Conservation (phyloP, 2,329 filamentous ascomycete species). For the Pyricularia pennisetigena region DNA sequence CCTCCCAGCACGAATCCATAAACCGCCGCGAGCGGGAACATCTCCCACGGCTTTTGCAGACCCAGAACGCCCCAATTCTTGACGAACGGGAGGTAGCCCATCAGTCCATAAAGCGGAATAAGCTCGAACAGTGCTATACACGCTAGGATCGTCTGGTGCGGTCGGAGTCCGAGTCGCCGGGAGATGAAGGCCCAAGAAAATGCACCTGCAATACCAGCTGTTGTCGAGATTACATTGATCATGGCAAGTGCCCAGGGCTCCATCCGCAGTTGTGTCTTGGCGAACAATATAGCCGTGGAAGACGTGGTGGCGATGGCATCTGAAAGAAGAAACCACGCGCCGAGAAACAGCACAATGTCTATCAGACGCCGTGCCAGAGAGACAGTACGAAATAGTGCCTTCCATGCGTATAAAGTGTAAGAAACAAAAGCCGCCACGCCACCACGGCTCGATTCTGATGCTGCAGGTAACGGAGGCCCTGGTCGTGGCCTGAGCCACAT, state of each 20-base stretch:
- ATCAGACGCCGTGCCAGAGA: constrained; percentile 61
- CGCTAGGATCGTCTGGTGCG: constrained; percentile 83
- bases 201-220: constrained; percentile 75
- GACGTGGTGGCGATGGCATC: constrained; percentile 93
- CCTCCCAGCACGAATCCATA: constrained; percentile 95
- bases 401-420: constrained; percentile 80
- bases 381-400: constrained; percentile 70
- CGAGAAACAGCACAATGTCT: constrained; percentile 70
- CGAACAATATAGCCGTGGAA: constrained; percentile 89
- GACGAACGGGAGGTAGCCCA: constrained; percentile 79
- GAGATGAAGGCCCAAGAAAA: constrained; percentile 83
- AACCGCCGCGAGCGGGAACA: constrained; percentile 84
- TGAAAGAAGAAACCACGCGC: constrained; percentile 88
- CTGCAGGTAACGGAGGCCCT: constrained; percentile 61
- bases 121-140: constrained; percentile 86
- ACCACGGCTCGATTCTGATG: constrained; percentile 15
- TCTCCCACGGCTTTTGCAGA: constrained; percentile 91
- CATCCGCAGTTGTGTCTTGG: constrained; percentile 90
- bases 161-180: constrained; percentile 55
- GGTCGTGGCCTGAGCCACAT: constrained; percentile 82
- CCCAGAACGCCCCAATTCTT: constrained; percentile 66
- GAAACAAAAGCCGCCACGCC: constrained; percentile 42
- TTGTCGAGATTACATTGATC: constrained; percentile 87
- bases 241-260: constrained; percentile 75
- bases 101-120: constrained; percentile 82